Evolutionary conservation across 768 basidiomycete genomes (phyloP).

Genomic region (Lyophyllum atratum): DNA sequence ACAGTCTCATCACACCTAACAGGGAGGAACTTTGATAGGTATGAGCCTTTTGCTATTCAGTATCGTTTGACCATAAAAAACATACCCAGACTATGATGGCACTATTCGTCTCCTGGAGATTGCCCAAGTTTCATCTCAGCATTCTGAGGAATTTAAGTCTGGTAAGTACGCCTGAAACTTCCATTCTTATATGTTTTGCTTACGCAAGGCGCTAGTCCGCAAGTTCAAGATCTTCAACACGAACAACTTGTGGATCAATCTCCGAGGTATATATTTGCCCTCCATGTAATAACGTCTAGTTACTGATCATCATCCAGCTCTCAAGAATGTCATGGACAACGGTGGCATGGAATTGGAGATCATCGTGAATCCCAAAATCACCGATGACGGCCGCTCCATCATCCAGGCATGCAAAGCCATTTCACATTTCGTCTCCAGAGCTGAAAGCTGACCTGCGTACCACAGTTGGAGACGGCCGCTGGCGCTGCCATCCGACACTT

Average conservation of each 20-base stretch:
- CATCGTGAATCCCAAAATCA: slow-evolving; percentile 73
- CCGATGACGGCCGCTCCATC: slow-evolving; percentile 69
- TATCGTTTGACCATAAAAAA: not conserved
- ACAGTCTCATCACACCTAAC: not conserved
- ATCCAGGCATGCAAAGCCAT: slow-evolving; percentile 46
- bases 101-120: slow-evolving; percentile 75
- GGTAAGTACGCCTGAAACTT: slow-evolving; percentile 28
- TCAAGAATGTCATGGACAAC: slow-evolving; percentile 74
- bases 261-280: not conserved
- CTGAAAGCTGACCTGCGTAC: not conserved
- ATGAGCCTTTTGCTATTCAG: not conserved
- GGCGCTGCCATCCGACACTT: slow-evolving; percentile 87
- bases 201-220: slow-evolving; percentile 36
- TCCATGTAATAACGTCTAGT: not conserved
- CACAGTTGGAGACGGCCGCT: slow-evolving; percentile 71
- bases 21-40: slow-evolving; percentile 75
- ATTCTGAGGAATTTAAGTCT: slow-evolving; percentile 82
- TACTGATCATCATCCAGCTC: slow-evolving; percentile 35
- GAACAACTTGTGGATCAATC: slow-evolving; percentile 63
- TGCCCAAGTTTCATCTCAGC: slow-evolving; percentile 80
- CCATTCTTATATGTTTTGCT: not conserved
- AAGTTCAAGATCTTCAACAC: slow-evolving; percentile 86
- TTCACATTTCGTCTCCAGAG: not conserved
- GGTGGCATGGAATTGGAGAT: slow-evolving; percentile 76
- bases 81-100: slow-evolving; percentile 64